Conservation (phyloP, 2,329 filamentous ascomycete species). For the Cladobotryum protrusum region DNA sequence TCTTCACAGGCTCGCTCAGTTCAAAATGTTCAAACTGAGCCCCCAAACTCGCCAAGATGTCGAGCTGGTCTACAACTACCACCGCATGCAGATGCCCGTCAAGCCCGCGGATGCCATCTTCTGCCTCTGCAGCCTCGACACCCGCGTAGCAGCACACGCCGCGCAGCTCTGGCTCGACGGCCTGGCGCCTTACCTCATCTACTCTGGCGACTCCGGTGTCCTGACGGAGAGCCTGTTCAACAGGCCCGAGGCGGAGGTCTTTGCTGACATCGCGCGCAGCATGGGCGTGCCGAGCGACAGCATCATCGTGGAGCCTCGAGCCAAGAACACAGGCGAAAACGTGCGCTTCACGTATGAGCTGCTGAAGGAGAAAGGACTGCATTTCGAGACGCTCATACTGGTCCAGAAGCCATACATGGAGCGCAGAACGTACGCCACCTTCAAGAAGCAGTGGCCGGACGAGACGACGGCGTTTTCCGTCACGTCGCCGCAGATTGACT, state of each 20-base stretch:
- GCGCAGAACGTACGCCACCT: slow-evolving; percentile 39
- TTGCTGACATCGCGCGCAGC: slow-evolving; percentile 33
- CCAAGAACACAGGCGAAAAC: slow-evolving; percentile 43
- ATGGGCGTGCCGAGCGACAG: slow-evolving; percentile 34
- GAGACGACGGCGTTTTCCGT: slow-evolving; percentile 29
- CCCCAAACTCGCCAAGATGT: slow-evolving; percentile 24
- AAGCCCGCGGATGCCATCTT: slow-evolving; percentile 36
- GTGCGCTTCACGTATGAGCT: slow-evolving; percentile 37
- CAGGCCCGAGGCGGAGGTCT: slow-evolving; percentile 37
- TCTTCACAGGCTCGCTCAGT: too few relatives aligned
- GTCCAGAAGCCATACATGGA: slow-evolving; percentile 47
- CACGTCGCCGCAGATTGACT: slow-evolving; percentile 34
- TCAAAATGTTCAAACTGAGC: neutral
- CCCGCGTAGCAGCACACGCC: slow-evolving; percentile 36
- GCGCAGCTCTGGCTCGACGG: slow-evolving; percentile 37
- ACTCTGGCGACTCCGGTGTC: slow-evolving; percentile 36
- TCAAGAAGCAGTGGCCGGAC: slow-evolving; percentile 40
- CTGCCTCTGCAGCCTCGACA: slow-evolving; percentile 42
- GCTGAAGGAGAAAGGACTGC: slow-evolving; percentile 22
- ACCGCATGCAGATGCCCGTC: slow-evolving; percentile 33
- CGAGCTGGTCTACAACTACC: slow-evolving; percentile 37
- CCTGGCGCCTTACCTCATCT: slow-evolving; percentile 34
- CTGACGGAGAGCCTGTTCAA: slow-evolving; percentile 34
- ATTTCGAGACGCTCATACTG: slow-evolving; percentile 29
- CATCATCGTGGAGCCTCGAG: slow-evolving; percentile 34